A percentile compares a stretch with the other conserved stretches of the same genome.
Evolutionary conservation across 2,329 filamentous ascomycete species (phyloP).

Genomic region (Monosporascus sp.): DNA sequence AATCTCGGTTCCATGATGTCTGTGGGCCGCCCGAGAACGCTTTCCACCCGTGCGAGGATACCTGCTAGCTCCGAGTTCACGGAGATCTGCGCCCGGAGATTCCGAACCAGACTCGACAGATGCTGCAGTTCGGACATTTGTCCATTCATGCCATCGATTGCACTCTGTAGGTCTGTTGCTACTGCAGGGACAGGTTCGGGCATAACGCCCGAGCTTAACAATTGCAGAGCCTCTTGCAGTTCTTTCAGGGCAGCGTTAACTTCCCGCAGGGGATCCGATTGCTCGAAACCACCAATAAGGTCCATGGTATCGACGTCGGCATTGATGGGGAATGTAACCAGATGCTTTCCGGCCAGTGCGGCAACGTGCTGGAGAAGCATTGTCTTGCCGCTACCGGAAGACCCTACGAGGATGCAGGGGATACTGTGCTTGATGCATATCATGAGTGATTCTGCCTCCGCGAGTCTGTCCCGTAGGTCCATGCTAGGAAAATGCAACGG

Average conservation of each 20-base stretch:
- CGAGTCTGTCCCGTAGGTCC: slow-evolving; percentile 51
- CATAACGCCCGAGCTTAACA: slow-evolving; percentile 41
- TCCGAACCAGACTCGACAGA: slow-evolving; percentile 33
- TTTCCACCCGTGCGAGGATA: slow-evolving; percentile 42
- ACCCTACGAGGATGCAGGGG: slow-evolving; percentile 82
- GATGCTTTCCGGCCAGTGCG: slow-evolving; percentile 65
- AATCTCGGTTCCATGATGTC: slow-evolving; percentile 72
- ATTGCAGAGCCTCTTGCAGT: slow-evolving; percentile 36
- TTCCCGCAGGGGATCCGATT: slow-evolving; percentile 75
- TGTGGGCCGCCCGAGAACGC: slow-evolving; percentile 46
- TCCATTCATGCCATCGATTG: slow-evolving; percentile 38
- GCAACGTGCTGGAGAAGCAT: slow-evolving; percentile 74
- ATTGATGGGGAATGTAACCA: slow-evolving; percentile 85
- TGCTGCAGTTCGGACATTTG: slow-evolving; percentile 31
- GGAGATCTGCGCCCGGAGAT: slow-evolving; percentile 36
- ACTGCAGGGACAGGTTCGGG: slow-evolving; percentile 40
- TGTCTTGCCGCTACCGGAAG: slow-evolving; percentile 84
- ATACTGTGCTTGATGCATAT: slow-evolving; percentile 81
- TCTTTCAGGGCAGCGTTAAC: slow-evolving; percentile 53
- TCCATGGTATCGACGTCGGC: slow-evolving; percentile 97
- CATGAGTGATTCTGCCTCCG: slow-evolving; percentile 78
- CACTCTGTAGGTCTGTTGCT: slow-evolving; percentile 45
- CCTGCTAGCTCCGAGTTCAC: slow-evolving; percentile 39
- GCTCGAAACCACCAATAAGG: slow-evolving; percentile 93
- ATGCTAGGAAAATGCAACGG: slow-evolving; percentile 46